A percentile compares a stretch with the other conserved stretches of the same genome.
phyloP scores from a whole-genome alignment of 179 eudicot genomes.

The Patellifolia procumbens region DNA sequence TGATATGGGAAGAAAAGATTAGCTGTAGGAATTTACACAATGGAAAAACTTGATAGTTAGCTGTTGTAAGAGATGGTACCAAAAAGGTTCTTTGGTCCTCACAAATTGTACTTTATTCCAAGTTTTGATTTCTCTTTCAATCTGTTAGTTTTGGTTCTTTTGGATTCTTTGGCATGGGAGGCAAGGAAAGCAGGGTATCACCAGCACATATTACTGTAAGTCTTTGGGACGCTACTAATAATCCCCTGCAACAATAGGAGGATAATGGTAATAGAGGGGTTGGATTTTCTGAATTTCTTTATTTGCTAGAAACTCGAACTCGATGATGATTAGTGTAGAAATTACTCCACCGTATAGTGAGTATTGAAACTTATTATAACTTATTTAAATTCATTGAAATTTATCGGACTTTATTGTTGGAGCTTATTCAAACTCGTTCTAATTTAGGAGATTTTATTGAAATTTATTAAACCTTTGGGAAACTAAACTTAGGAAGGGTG shows the following conservation, averaged over 20 bases:
- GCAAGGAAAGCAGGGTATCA: constrained; percentile 69
- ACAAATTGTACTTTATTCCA: constrained; percentile 40
- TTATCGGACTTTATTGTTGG: too few relatives aligned
- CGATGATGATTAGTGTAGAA: not conserved
- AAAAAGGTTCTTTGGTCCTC: constrained; percentile 44
- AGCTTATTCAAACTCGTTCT: too few relatives aligned
- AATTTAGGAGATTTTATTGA: too few relatives aligned
- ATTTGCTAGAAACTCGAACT: not conserved
- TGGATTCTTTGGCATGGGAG: constrained; percentile 58
- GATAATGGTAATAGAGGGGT: not conserved
- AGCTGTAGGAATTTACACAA: constrained; percentile 29
- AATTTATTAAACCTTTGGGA: too few relatives aligned
- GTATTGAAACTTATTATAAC: too few relatives aligned
- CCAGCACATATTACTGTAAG: not conserved
- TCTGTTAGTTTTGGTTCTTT: constrained; percentile 25
- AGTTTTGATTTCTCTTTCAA: constrained; percentile 7
- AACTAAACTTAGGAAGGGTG: too few relatives aligned
- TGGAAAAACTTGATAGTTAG: not conserved
- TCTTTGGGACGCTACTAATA: not conserved
- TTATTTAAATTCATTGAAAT: too few relatives aligned
- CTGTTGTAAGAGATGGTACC: constrained; percentile 2
- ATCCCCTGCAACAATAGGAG: not conserved
- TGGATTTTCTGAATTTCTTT: constrained; percentile 1
- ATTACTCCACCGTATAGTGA: too few relatives aligned
- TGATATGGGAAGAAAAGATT: constrained; percentile 17